Conservation (phyloP, 306 rosid species). For the Sicyos edulis region DNA sequence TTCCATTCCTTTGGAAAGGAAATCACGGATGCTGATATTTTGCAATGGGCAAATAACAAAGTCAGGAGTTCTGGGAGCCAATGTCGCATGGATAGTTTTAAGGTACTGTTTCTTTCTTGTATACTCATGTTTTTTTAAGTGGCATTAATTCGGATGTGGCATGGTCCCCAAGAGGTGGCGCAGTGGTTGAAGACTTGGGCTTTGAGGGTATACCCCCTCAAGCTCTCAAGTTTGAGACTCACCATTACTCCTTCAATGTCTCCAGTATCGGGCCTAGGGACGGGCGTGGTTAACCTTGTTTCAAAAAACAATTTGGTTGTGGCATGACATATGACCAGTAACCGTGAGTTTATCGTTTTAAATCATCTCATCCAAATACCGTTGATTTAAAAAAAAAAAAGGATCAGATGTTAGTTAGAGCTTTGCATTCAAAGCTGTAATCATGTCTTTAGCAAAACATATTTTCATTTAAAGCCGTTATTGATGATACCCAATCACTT, state of each 20-base stretch:
- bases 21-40: slow-evolving; percentile 78
- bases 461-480: neutral
- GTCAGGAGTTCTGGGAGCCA: slow-evolving; percentile 69
- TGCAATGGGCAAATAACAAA: slow-evolving; percentile 86
- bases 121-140: neutral
- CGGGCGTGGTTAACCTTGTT: no score
- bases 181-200: no score
- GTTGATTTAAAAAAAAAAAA: no score
- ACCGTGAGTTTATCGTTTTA: no score
- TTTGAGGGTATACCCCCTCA: no score
- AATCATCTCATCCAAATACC: no score
- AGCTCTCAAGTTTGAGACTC: no score
- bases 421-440: neutral
- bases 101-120: slow-evolving; percentile 39
- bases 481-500: neutral
- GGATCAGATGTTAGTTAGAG: neutral
- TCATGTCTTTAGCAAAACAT: neutral
- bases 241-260: no score
- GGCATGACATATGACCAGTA: no score
- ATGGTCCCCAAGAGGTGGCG: no score
- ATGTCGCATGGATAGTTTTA: slow-evolving; percentile 68
- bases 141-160: neutral
- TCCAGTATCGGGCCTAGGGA: no score
- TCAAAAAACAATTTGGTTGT: no score
- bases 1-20: slow-evolving; percentile 87